phyloP scores from a whole-genome alignment of 2,329 filamentous ascomycete species.

The Alternaria ventricosa region DNA sequence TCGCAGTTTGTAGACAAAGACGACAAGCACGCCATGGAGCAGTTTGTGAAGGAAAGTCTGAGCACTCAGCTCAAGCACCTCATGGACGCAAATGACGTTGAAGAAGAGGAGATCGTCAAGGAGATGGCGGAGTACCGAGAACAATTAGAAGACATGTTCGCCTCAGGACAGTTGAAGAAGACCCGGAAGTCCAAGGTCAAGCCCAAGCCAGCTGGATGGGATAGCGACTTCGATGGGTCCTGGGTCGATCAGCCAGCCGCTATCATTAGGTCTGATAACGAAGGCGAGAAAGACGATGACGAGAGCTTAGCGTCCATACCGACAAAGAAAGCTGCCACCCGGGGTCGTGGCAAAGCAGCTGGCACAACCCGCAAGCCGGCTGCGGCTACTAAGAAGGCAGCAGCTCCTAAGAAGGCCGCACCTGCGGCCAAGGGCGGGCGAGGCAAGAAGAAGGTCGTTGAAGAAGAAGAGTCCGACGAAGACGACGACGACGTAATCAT shows the following conservation, averaged over 20 bases:
- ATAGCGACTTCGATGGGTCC: conserved; percentile 84
- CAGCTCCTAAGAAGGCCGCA: conserved; percentile 42
- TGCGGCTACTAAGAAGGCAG: conserved; percentile 40
- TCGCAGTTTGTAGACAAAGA: conserved; percentile 93
- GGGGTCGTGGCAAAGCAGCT: conserved; percentile 56
- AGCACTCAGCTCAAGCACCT: conserved; percentile 53
- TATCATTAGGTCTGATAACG: conserved; percentile 60
- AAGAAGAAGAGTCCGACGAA: conserved; percentile 51
- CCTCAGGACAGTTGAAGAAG: conserved; percentile 66
- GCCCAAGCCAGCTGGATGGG: conserved; percentile 81
- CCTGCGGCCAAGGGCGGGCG: conserved; percentile 44
- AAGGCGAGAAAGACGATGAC: conserved; percentile 53
- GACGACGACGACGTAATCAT: conserved; percentile 50
- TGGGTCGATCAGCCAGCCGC: conserved; percentile 84
- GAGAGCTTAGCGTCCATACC: conserved; percentile 37
- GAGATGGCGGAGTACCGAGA: conserved; percentile 77
- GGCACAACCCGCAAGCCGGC: conserved; percentile 40
- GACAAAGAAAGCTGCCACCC: conserved; percentile 49
- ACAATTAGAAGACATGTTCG: conserved; percentile 74
- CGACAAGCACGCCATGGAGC: conserved; percentile 84
- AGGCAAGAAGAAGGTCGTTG: conserved; percentile 51
- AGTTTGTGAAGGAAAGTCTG: conserved; percentile 55
- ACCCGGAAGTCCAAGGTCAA: conserved; percentile 66
- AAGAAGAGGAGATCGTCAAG: conserved; percentile 72
- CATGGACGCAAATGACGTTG: conserved; percentile 63